Evolutionary conservation across 352 stramenopile species (phyloP), one percentile per base, ranked within the genome.

Genomic region (Aphanomyces astaci): DNA sequence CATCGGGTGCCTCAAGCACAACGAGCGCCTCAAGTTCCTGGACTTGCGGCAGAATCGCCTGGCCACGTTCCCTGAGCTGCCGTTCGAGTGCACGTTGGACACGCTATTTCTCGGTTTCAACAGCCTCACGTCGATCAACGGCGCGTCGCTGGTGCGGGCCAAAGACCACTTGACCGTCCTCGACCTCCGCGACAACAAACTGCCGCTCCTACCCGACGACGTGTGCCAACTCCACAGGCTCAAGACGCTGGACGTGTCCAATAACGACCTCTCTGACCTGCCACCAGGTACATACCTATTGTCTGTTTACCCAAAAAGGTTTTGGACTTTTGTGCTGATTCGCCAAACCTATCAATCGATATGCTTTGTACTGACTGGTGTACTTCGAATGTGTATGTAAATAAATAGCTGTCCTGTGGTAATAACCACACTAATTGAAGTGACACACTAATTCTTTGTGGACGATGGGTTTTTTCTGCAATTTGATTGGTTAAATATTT

Each of bases 11-110:
- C 72, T 92, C 13, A 62, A 71, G 22, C 71, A 71, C 1, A 73
- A 90, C 19, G 63, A 68, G 9, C 52, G 54, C 25, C 77, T 93
- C 27, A 88, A 82, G 45, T 90, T 84, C 66, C 70, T 90, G 51
- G 85, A 93, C 69, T 71, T 93, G 48, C 75, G 85, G 0, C 82
- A 93, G 45, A 93, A 93, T 67, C 79, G 77, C 30, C 69, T 93
- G 11, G 72, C 2, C 66, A 73, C 22, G 63, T 90, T 36, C 30
- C 85, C 27, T 32, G 67, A 19, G 71, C 82, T 25, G 66, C 70
- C 66, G 62, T 71, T 80, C 30, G 73, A 77, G n/a, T 75, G 80
- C 11, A 64, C 33, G 25, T 71, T 95, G 17, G 84, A 95, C 52
- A 82, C 76, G 71, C 22, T 74, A 72, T 46, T 78, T 78, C 24